Percentiles rank a stretch among this genome's conserved stretches.
These are phyloP conservation scores for Hypocrella siamensis DNA, from an alignment of 2,329 filamentous ascomycete genomes.

Conservation along the genomic window DNA sequence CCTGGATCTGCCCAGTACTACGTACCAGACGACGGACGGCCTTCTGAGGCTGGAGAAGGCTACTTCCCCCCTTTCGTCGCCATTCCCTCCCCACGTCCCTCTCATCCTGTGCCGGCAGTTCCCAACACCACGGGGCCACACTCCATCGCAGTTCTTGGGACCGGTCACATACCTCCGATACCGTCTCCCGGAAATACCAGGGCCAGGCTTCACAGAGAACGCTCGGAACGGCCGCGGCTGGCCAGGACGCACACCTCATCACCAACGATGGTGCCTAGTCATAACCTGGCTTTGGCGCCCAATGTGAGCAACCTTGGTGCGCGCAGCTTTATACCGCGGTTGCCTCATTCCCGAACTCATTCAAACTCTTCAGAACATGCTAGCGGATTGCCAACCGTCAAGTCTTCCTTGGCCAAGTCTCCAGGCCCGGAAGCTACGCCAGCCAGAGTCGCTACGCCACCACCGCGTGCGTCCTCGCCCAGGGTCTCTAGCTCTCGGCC, in stretches of 20 bases:
- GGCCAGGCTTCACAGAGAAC: constrained; percentile 37
- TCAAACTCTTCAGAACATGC: constrained; percentile 40
- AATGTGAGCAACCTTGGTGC: constrained; percentile 15
- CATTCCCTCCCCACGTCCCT: constrained; percentile 23
- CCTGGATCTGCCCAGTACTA: constrained; percentile 33
- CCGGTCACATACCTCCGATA: constrained; percentile 63
- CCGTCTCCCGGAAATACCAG: constrained; percentile 65
- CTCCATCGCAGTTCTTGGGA: constrained; percentile 67
- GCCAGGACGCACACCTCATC: constrained; percentile 66
- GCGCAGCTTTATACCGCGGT: constrained; percentile 20
- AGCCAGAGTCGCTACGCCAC: constrained; percentile 36
- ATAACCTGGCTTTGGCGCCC: constrained; percentile 16
- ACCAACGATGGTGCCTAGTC: constrained; percentile 40
- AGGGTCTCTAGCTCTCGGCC: constrained; percentile 25
- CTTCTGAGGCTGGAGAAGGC: constrained; percentile 55
- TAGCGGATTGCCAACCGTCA: constrained; percentile 24
- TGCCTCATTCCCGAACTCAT: constrained; percentile 40
- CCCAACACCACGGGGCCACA: constrained; percentile 25
- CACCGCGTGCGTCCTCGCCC: constrained; percentile 31
- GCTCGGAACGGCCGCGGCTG: constrained; percentile 43
- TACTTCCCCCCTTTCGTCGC: constrained; percentile 63
- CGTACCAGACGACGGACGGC: constrained; percentile 45
- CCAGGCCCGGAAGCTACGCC: constrained; percentile 30
- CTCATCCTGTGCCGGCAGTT: constrained; percentile 21
- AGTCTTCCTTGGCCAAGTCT: constrained; percentile 34